A percentile compares a stretch with the other conserved stretches of the same genome.
Conservation (phyloP, 331 rosid species). For the Malus hybrid region DNA sequence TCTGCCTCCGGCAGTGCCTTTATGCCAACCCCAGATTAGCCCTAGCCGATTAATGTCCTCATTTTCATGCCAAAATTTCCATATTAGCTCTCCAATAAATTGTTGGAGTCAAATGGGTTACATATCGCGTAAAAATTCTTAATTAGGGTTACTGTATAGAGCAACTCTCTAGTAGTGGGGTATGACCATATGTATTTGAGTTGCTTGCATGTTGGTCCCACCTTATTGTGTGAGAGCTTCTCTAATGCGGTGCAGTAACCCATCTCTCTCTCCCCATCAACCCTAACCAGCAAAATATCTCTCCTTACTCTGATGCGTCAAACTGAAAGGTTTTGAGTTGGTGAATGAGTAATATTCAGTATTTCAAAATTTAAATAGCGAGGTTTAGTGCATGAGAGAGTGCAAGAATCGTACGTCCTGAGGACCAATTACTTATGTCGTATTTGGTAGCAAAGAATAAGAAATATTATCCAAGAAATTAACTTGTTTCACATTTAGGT, state of each 20-base stretch:
- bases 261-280: too few species aligned
- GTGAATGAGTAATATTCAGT: background rate
- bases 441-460: conserved; percentile 2
- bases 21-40: background rate
- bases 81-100: background rate
- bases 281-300: too few species aligned
- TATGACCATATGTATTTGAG: too few species aligned
- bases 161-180: too few species aligned
- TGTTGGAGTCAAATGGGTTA: background rate
- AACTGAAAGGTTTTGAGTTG: background rate
- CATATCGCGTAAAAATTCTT: too few species aligned
- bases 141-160: too few species aligned
- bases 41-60: background rate
- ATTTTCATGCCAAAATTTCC: background rate
- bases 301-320: too few species aligned
- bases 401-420: background rate
- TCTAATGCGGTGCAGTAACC: too few species aligned
- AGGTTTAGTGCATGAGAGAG: too few species aligned
- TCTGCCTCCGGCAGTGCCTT: background rate
- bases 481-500: background rate
- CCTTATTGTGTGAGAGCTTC: too few species aligned
- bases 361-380: background rate
- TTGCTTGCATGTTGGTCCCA: too few species aligned
- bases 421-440: background rate
- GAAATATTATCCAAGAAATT: background rate